Evolutionary conservation across 225 moss, liverwort and hornwort genomes (phyloP), one percentile per base, ranked within the genome.

Genomic region (Bryoerythrophyllum caledonicum): DNA sequence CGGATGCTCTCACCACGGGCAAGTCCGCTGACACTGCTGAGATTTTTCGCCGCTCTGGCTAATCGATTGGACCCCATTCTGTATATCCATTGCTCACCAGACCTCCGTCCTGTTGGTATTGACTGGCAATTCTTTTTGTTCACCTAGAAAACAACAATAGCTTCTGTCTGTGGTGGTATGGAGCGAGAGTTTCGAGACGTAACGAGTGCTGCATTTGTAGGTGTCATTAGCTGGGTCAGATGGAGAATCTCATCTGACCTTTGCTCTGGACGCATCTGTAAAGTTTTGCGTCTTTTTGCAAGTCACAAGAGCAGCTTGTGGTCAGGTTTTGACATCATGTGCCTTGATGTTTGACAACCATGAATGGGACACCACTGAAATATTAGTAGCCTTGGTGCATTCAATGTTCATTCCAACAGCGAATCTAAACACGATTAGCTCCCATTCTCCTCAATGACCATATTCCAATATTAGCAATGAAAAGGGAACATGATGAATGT

Each of bases 11-110:
- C 14, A 61, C 81, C 11, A 67, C 81, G 52, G 87, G 81, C 72
- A 65, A 72, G 72, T 44, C 86, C 38, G 76, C 83, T 72, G 86
- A 86, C 65, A 78, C 86, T 72, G 86, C 83, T 78, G 86, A 86
- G 74, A 81, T 84, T 87, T 55, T 84, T 79, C 87, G 87, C 84
- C 87, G 84, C 76, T 87, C 87, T 81, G 84, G 87, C 84, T 87
- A 82, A 84, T 84, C 73, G 63, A 87, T 81, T 82, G 76, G 67
- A 68, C 67, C 32, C 43, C 58, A 70, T 49, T 68, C 60, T 82
- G 87, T 84, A 79, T 49, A 83, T 67, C 68, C 74, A 49, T 57
- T 70, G 63, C 7, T 61, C 23, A 10, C 40, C 73, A 51, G 56
- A 13, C 57, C 51, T 51, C 38, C 38, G 38, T 38, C n/a, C 32